Evolutionary conservation across 2,329 filamentous ascomycete genomes (phyloP), one percentile per base, ranked within the genome.

Genomic region (Dryadomyces sulphureus): DNA sequence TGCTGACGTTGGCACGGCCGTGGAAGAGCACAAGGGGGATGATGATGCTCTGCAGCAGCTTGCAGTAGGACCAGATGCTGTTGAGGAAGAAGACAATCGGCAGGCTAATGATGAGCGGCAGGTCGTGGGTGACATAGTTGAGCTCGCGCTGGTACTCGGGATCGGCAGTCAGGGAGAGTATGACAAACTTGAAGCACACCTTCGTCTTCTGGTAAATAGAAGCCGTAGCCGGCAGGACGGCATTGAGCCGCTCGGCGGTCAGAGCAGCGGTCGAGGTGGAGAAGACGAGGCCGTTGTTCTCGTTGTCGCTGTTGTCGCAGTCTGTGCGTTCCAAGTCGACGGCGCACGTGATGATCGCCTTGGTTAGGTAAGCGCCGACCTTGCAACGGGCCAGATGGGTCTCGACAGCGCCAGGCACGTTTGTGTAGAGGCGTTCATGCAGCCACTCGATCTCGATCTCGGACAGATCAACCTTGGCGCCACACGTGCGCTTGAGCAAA

Each of bases 91-190:
- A 62, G 48, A 67, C 59, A 5, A 67, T 60, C 35, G 67, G 50
- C 42, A 43, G 44, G 22, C 47, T 47, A 11, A 48, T 4, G 11
- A 52, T 12, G 11, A 16, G 11, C 2, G 44, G 49, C 39, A 35
- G 20, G n/a, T 39, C 20, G 7, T 39, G 12, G 5, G 48, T 45
- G 12, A 51, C 59, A 47, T 60, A 64, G 41, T 64, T 60, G 21
- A 67, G 48, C 51, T 68, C 65, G 43, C 65, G 56, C 49, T 67
- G 64, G 45, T 64, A 67, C 50, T 68, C 65, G 0, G 63, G 61
- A 50, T 68, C 65, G 11, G 65, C 65, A 49, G 66, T 64, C 8
- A 62, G 56, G 7, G 65, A 59, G 19, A 68, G 56, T 25, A 62
- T 56, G 44, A 67, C 59, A 53, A 68, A 66, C 44, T 68, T 68